A percentile compares a stretch with the other conserved stretches of the same genome.
Conservation (phyloP, 352 stramenopile genomes). For the Thalassiosira mediterranea region DNA sequence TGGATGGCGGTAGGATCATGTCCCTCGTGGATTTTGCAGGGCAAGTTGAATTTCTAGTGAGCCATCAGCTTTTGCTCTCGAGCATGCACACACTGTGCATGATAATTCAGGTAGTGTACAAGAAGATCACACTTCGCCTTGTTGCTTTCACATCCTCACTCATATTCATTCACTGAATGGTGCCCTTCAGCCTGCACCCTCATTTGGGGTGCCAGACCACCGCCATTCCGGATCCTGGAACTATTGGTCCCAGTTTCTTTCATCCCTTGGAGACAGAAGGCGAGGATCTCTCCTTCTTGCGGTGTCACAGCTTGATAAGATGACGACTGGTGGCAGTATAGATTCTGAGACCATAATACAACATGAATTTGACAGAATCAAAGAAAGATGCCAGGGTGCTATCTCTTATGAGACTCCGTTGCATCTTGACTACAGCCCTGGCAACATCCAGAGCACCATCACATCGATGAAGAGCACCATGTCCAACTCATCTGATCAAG, state of each 20-base stretch:
- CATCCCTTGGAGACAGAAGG: constrained; percentile 31
- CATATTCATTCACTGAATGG: no score
- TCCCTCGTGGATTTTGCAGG: constrained; percentile 37
- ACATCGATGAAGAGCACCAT: constrained; percentile 13
- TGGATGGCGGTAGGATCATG: constrained; percentile 13
- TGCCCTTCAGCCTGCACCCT: constrained; percentile 31
- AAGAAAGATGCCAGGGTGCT: constrained; percentile 18
- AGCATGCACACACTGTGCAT: constrained; percentile 38
- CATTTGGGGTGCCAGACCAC: constrained; percentile 24
- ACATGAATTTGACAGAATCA: constrained; percentile 22
- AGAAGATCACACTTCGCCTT: no score
- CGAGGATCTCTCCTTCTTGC: constrained; percentile 30
- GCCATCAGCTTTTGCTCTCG: constrained; percentile 37
- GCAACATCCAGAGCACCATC: constrained; percentile 23
- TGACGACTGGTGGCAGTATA: background rate
- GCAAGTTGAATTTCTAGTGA: constrained; percentile 38
- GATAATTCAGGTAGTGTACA: no score
- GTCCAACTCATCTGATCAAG: constrained; percentile 19
- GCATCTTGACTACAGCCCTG: constrained; percentile 24
- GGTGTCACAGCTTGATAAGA: constrained; percentile 36
- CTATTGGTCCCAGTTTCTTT: constrained; percentile 32
- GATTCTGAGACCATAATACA: background rate
- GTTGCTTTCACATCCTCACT: no score
- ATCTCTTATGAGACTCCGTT: constrained; percentile 19
- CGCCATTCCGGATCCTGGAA: constrained; percentile 34